Evolutionary conservation across 2,329 filamentous ascomycete species (phyloP), one percentile per base, ranked within the genome.

Genomic region (Alternaria triticina): DNA sequence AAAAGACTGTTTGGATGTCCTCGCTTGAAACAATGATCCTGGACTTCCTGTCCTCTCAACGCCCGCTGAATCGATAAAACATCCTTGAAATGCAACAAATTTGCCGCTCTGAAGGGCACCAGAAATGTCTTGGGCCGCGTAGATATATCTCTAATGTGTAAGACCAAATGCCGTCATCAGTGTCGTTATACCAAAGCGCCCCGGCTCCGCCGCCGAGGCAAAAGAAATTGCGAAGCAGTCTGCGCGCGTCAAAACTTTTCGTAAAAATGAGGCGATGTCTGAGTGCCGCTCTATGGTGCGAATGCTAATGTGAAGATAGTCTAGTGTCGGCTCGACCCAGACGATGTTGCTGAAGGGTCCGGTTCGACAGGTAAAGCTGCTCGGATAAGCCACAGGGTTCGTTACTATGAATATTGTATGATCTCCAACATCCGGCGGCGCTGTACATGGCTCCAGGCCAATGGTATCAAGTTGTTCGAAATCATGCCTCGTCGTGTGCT

Each of bases 401-500:
- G 36, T 44, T 43, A 49, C 40, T 15, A 33, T 43, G 22, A 36
- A 27, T 30, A 6, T n/a, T 28, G 43, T 44, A 22, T 36, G 49
- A 25, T 40, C 3, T 20, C 15, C 27, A 20, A 22, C n/a, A 28
- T n/a, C n/a, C 17, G n/a, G 17, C 17, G 9, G 57, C 44, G 49
- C 49, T 55, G 33, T 47, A 47, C 55, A 57, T 47, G 64, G 62
- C 49, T 61, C 55, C 46, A 27, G 20, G 28, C 33, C 30, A 50
- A 17, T 52, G 25, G 20, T 40, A 52, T 15, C 28, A 47, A 36
- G 25, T 25, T 62, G 4, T 20, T 40, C 10, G 33, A 33, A 50
- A 40, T 79, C 68, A 80, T 62, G 75, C 77, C 73, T 80, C 78
- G 63, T 80, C 74, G 60, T 77, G 77, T 69, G 70, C 73, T 77